Base-by-base conservation (phyloP, 75 land plant genomes). In the Pinus taeda region DNA sequence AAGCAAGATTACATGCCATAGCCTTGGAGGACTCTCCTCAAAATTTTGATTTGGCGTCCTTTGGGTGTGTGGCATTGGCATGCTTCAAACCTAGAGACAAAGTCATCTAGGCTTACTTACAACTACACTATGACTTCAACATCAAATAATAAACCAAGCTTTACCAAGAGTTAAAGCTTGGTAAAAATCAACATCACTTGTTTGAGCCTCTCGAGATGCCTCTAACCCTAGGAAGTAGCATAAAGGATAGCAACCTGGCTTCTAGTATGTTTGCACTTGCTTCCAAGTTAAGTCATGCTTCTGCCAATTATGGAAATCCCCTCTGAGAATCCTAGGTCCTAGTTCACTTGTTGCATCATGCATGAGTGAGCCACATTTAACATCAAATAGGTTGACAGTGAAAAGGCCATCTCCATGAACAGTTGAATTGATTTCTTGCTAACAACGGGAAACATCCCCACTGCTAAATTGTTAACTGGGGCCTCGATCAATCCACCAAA, bases 401-500 rank as follows among this genome's bases (percentile, higher is more conserved):
- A 97, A 91, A 75, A 92, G 95, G 37, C 90, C 94, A 21, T 91
- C 91, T 24, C 97, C 99, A 24, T 93, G 98, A 22, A 88, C 92
- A 3, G 87, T 97, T n/a, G 92, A 97, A 75, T 79, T 97, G 37
- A 63, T 66, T 6, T 77, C 88, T 72, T 65, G 59, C 1, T 69
- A 77, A 45, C 30, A 24, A 2, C 7, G 30, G 3, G 42, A 63
- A 13, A 1, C 62, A 60, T 77, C 60, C 36, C 37, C 55, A 3
- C 18, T 13, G 45, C 26, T 59, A 15, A 24, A 14, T n/a, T n/a
- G n/a, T n/a, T n/a, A n/a, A n/a, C n/a, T 59, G 64, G 24, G 53
- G 21, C 18, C 30, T 57, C 77, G 17, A 11, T 11, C 1, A 6
- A 18, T 26, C 18, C 60, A 15, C 8, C 60, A 6, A 11, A 15